Conservation (phyloP, 1,284 basidiomycete genomes). For the Ustilago esculenta region DNA sequence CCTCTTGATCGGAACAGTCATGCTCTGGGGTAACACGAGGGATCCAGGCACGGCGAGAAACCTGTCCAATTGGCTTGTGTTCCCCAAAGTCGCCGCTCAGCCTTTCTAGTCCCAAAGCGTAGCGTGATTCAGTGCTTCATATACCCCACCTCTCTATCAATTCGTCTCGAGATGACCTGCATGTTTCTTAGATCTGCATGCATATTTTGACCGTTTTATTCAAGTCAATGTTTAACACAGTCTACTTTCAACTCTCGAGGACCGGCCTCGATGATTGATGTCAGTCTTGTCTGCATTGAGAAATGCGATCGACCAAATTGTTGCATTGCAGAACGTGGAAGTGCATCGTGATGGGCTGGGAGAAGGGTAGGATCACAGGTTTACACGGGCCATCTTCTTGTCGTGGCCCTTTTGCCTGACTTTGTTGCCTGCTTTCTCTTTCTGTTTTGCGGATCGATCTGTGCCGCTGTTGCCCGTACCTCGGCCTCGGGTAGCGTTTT, state of each 20-base stretch:
- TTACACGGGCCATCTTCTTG: constrained; percentile 45
- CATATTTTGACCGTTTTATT: no score
- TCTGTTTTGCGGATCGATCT: constrained; percentile 39
- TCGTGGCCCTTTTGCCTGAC: constrained; percentile 38
- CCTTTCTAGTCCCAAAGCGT: constrained; percentile 1
- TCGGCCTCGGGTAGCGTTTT: constrained; percentile 28
- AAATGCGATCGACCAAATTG: no score
- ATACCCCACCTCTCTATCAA: constrained; percentile 14
- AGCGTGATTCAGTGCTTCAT: background rate
- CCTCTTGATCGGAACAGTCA: constrained; percentile 30
- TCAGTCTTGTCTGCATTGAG: no score
- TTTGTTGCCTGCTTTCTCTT: constrained; percentile 51
- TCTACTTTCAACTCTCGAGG: no score
- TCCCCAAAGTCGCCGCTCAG: constrained; percentile 31
- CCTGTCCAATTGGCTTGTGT: constrained; percentile 40
- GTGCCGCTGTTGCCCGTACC: constrained; percentile 40
- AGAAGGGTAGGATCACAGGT: background rate
- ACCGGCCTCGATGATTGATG: no score
- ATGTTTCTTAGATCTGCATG: no score
- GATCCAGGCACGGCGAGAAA: constrained; percentile 35
- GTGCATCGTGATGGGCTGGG: no score
- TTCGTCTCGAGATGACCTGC: no score
- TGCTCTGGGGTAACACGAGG: constrained; percentile 39
- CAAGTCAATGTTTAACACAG: no score
- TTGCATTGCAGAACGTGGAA: background rate